Conservation (phyloP, 83 land plant genomes). For the Thuja plicata region DNA sequence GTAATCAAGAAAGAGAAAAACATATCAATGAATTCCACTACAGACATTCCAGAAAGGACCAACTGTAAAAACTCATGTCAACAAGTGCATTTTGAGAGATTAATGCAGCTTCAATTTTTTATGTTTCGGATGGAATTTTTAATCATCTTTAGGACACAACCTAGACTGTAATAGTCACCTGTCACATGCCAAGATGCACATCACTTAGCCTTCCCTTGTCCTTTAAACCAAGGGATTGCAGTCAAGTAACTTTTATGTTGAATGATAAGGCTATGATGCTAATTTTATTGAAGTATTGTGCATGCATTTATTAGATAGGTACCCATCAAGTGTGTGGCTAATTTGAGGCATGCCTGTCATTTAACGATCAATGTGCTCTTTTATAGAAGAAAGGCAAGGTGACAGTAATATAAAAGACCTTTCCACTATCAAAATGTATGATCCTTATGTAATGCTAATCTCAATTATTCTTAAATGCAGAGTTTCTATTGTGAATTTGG, state of each 20-base stretch:
- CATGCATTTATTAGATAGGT: not conserved
- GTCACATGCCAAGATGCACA: not conserved
- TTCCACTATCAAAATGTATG: not conserved
- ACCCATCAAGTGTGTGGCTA: not conserved
- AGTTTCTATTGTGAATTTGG: not conserved
- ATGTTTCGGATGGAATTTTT: not conserved
- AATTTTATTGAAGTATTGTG: not conserved
- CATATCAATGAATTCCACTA: not conserved
- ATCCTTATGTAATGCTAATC: too few relatives aligned
- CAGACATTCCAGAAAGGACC: not conserved
- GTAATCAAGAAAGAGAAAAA: not conserved
- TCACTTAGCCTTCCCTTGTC: not conserved
- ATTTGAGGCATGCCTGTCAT: not conserved
- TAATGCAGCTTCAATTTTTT: not conserved
- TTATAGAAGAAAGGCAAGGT: not conserved
- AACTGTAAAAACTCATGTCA: not conserved
- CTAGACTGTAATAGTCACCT: not conserved
- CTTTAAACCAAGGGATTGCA: not conserved
- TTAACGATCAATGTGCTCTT: not conserved
- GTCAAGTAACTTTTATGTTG: not conserved
- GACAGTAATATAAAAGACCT: not conserved
- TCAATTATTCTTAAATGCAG: not conserved
- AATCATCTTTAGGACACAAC: not conserved
- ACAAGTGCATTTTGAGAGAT: not conserved
- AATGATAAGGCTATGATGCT: not conserved